Base-by-base conservation (phyloP, 768 basidiomycete genomes). In the Amanita pallidorosea region DNA sequence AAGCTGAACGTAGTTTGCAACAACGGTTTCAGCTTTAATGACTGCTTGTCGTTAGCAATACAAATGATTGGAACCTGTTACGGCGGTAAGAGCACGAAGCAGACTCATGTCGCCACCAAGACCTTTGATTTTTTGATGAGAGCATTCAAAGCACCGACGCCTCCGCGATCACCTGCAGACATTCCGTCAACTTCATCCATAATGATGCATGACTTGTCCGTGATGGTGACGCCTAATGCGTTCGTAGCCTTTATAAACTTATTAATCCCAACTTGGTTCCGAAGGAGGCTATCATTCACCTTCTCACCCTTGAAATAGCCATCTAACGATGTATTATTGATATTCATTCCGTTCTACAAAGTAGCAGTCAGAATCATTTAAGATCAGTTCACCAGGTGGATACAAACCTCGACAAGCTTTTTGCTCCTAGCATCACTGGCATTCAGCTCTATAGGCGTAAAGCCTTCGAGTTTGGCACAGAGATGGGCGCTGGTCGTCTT, bases 121-220 rank as follows among this genome's bases (percentile, higher is more conserved):
- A 88, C 92, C 72, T 85, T 90, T 18, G 87, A 85, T 72, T 95
- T 97, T 70, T 85, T 92, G 58, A 99, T 95, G 54, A 99, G 61
- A 0, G 83, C 82, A 52, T 91, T 91, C 57, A 99, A 63, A 5
- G 96, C 96, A 20, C 91, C 95, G 1, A 98, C 89, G 50, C 96
- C 96, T 13, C 96, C 96, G 41, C 96, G 77, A 65, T 99, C 96
- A 15, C 96, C 96, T 3, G 89, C 88, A 5, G 92, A 95, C 94
- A 98, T 99, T 1, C 96, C 96, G 57, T 99, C 96, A 2, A 98
- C 95, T 63, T 99, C 96, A 60, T 99, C 96, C 95, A 99, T 97
- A 62, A 99, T 98, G 41, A 99, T 70, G 56, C 92, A 90, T 0
- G 87, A 79, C 62, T 74, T 80, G 58, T 87, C 79, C 0, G 87